These are phyloP conservation scores for Hymenoscyphus fructigenus DNA, from an alignment of 2,329 filamentous ascomycete genomes.

Conservation along the genomic window DNA sequence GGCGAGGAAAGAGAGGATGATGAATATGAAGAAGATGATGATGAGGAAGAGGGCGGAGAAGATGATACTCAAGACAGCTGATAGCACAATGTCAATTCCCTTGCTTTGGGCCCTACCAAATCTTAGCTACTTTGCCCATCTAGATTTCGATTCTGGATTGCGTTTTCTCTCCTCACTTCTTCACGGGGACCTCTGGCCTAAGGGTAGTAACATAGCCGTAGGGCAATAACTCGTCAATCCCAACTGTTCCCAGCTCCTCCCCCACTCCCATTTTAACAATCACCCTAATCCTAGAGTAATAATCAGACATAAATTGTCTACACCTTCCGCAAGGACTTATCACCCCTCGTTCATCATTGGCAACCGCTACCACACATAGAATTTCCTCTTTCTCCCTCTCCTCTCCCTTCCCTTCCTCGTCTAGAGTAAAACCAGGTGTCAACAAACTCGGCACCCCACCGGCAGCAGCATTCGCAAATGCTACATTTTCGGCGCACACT, in stretches of 20 bases:
- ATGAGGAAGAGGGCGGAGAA: background rate
- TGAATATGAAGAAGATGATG: constrained; percentile 34
- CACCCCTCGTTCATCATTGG: constrained; percentile 21
- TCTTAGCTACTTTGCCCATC: too few species aligned
- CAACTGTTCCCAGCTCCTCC: constrained; percentile 15
- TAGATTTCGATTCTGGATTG: too few species aligned
- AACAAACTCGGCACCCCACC: constrained; percentile 14
- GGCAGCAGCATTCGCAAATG: constrained; percentile 23
- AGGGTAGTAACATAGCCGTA: constrained; percentile 20
- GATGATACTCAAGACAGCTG: background rate
- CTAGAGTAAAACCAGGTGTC: background rate
- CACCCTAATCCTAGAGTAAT: constrained; percentile 24
- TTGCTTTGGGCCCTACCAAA: background rate
- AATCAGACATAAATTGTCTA: constrained; percentile 29
- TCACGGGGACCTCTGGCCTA: background rate
- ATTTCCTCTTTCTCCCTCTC: constrained; percentile 11
- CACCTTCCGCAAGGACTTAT: constrained; percentile 29
- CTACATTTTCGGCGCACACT: constrained; percentile 25
- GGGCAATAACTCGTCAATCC: constrained; percentile 21
- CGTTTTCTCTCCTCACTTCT: background rate
- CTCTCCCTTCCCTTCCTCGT: background rate
- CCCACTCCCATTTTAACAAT: constrained; percentile 16
- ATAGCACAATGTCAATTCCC: background rate
- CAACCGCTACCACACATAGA: constrained; percentile 19
- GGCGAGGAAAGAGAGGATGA: constrained; percentile 51